Percentiles rank a stretch among this genome's conserved stretches.
These are phyloP conservation scores for Bipolaris bicolor DNA, from an alignment of 2,329 filamentous ascomycete genomes.

Conservation along the genomic window DNA sequence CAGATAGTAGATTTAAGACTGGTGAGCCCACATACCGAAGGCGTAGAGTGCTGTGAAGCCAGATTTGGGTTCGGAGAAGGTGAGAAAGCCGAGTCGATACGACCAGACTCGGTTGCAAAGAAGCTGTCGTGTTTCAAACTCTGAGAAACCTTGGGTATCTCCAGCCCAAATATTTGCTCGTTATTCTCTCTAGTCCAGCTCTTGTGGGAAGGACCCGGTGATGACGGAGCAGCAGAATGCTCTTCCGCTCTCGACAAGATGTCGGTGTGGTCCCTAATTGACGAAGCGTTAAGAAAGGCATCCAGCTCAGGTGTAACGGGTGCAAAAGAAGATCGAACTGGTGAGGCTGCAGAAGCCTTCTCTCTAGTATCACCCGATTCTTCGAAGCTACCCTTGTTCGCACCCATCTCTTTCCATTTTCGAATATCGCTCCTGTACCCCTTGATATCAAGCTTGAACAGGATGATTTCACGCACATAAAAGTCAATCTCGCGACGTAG, in stretches of 20 bases:
- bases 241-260: conserved; percentile 10
- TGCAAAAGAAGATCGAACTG: conserved; percentile 26
- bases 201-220: conserved; percentile 14
- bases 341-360: conserved; percentile 38
- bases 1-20: conserved; percentile 10
- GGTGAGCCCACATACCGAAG: conserved; percentile 29
- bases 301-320: conserved; percentile 28
- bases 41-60: conserved; percentile 32
- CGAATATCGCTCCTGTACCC: conserved; percentile 53
- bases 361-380: conserved; percentile 35
- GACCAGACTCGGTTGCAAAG: conserved; percentile 23
- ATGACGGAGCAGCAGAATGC: conserved; percentile 2
- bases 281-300: conserved; percentile 26
- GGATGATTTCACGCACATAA: conserved; percentile 56
- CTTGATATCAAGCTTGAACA: conserved; percentile 57
- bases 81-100: conserved; percentile 31
- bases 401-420: conserved; percentile 39
- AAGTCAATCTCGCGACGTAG: conserved; percentile 51
- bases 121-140: conserved; percentile 20
- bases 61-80: conserved; percentile 27
- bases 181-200: conserved; percentile 8
- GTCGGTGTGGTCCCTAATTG: conserved; percentile 20
- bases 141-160: conserved; percentile 23
- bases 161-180: conserved; percentile 15
- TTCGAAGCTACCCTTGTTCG: conserved; percentile 32